Conservation (phyloP, 2,329 filamentous ascomycete species). For the Fusarium kyushuense region DNA sequence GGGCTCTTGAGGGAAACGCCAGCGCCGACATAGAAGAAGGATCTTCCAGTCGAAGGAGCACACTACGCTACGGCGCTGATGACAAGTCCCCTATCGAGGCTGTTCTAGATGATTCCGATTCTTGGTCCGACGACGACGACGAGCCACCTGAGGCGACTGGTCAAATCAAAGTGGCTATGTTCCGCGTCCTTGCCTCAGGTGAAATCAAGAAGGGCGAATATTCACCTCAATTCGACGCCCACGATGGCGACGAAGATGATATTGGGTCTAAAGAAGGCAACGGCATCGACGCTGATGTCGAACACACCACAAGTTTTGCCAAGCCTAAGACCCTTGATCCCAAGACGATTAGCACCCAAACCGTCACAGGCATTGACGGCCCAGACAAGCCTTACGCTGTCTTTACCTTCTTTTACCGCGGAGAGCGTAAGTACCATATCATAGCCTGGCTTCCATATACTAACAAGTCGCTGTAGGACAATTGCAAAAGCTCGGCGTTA, state of each 20-base stretch:
- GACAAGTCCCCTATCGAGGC: conserved; percentile 79
- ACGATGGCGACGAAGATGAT: conserved; percentile 89
- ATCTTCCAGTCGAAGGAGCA: conserved; percentile 62
- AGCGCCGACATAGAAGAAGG: conserved; percentile 55
- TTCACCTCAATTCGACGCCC: conserved; percentile 95
- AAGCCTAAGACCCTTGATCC: conserved; percentile 96
- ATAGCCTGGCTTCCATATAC: conserved; percentile 11
- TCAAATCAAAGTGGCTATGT: conserved; percentile 98
- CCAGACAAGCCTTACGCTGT: conserved; percentile 96
- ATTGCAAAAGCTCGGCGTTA: conserved; percentile 94
- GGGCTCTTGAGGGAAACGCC: conserved; percentile 56
- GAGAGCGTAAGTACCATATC: conserved; percentile 78
- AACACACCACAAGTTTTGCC: conserved; percentile 97
- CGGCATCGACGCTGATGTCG: conserved; percentile 81
- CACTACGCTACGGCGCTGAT: conserved; percentile 85
- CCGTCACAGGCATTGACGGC: conserved; percentile 97
- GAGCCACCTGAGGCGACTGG: conserved; percentile 93
- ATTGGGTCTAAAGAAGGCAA: conserved; percentile 62
- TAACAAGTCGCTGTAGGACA: conserved; percentile 72
- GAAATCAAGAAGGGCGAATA: conserved; percentile 99
- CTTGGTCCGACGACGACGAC: conserved; percentile 83
- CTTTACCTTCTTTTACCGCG: conserved; percentile 98
- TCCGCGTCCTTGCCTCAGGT: conserved; percentile 92
- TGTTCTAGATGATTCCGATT: conserved; percentile 76
- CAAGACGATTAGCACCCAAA: conserved; percentile 98